These are phyloP conservation scores for Chlamydomonas sp. DNA, from an alignment of 139 green algal species.

Conservation along the genomic window DNA sequence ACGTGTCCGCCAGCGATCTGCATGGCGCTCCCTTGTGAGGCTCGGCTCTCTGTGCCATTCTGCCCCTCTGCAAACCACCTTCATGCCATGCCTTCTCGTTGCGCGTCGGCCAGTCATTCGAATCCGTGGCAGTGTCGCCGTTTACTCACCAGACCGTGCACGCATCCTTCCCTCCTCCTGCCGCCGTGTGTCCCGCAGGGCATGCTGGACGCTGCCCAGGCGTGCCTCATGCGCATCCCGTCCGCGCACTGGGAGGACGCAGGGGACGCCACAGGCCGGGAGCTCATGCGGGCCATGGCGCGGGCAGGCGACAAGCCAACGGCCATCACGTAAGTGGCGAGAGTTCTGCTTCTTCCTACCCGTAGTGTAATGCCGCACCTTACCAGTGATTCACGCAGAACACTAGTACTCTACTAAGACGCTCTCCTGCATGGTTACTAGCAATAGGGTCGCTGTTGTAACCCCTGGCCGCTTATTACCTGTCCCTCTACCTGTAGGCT, in stretches of 20 bases:
- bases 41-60: no score
- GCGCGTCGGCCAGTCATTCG: no score
- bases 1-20: no score
- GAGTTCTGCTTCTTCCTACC: not conserved
- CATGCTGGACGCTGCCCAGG: conserved; percentile 31
- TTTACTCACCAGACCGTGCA: no score
- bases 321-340: conserved; percentile 14
- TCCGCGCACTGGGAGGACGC: not conserved
- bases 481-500: not conserved
- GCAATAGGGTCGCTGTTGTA: not conserved
- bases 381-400: no score
- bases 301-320: conserved; percentile 8
- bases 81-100: no score
- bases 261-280: conserved; percentile 12
- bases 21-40: no score
- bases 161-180: no score
- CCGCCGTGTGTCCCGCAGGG: not conserved
- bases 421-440: not conserved
- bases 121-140: no score
- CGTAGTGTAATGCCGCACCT: not conserved
- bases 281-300: conserved; percentile 23
- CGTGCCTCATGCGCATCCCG: conserved; percentile 15
- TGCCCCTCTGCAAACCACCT: no score
- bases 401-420: not conserved
- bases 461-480: not conserved